Conservation (phyloP, 768 basidiomycete genomes). For the Rhizopogon salebrosus region DNA sequence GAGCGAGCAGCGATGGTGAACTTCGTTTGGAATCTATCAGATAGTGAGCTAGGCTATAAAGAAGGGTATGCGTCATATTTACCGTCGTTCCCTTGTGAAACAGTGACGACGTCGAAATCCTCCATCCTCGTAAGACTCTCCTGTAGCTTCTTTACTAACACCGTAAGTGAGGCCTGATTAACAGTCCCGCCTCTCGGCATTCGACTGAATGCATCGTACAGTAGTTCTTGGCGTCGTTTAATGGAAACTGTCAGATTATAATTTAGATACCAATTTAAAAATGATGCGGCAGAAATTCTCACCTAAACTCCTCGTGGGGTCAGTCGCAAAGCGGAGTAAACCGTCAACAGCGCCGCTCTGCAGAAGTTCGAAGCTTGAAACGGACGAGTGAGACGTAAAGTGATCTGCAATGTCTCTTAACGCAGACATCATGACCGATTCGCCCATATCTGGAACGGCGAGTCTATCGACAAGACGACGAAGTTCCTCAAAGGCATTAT, state of each 20-base stretch:
- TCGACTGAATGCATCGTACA: conserved; percentile 75
- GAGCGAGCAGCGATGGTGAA: conserved; percentile 86
- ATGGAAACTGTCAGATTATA: conserved; percentile 47
- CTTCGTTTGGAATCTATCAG: conserved; percentile 81
- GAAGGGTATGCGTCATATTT: conserved; percentile 15
- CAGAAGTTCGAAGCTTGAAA: conserved; percentile 93
- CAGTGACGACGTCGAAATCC: conserved; percentile 89
- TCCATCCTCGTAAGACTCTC: conserved; percentile 95
- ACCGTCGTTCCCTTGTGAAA: conserved; percentile 81
- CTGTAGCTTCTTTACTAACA: conserved; percentile 92
- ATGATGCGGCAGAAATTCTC: conserved; percentile 1
- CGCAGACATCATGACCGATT: conserved; percentile 56
- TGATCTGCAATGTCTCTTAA: conserved; percentile 74
- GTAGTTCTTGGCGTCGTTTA: conserved; percentile 64
- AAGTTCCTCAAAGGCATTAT: conserved; percentile 60
- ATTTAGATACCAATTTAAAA: conserved; percentile 6
- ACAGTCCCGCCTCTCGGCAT: conserved; percentile 37
- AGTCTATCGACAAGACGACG: conserved; percentile 62
- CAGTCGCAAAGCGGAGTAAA: conserved; percentile 75
- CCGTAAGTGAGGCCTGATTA: conserved; percentile 57
- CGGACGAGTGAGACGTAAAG: conserved; percentile 71
- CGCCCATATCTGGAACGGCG: conserved; percentile 46
- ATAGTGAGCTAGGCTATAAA: neutral
- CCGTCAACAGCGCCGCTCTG: conserved; percentile 92
- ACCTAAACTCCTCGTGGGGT: conserved; percentile 44